Percentiles rank a stretch among this genome's conserved stretches.
These are phyloP conservation scores for Prunus dulcis DNA, from an alignment of 306 rosid genomes.

Conservation along the genomic window DNA sequence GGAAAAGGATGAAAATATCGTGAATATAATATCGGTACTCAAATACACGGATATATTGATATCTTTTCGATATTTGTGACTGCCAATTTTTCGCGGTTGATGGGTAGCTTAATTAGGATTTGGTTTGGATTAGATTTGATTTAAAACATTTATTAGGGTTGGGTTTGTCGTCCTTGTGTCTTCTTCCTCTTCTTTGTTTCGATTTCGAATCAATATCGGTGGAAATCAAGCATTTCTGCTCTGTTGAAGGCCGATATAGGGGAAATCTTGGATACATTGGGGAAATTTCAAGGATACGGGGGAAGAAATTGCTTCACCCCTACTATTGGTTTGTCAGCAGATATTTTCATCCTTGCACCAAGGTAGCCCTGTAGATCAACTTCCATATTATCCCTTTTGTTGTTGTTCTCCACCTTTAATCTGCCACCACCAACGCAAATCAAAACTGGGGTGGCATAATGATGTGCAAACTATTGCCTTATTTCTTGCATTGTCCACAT, in stretches of 20 bases:
- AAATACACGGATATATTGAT: too few species aligned
- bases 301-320: too few species aligned
- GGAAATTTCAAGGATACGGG: neutral
- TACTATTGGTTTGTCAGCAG: neutral
- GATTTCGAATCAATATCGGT: neutral
- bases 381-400: neutral
- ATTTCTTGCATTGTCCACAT: constrained; percentile 7
- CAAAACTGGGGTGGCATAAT: neutral
- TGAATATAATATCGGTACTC: neutral
- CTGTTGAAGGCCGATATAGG: neutral
- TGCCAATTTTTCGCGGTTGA: neutral
- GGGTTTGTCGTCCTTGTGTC: neutral
- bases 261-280: neutral
- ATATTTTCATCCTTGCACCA: neutral
- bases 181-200: neutral
- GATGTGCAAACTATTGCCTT: constrained; percentile 11
- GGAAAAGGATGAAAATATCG: neutral
- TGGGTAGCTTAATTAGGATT: neutral
- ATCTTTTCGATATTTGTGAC: neutral
- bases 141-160: neutral
- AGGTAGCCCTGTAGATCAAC: neutral
- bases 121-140: too few species aligned
- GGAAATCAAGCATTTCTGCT: neutral
- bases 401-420: neutral
- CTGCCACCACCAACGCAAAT: neutral